A percentile compares a stretch with the other conserved stretches of the same genome.
Conservation (phyloP, 441 rosid species). For the Breynia disticha region DNA sequence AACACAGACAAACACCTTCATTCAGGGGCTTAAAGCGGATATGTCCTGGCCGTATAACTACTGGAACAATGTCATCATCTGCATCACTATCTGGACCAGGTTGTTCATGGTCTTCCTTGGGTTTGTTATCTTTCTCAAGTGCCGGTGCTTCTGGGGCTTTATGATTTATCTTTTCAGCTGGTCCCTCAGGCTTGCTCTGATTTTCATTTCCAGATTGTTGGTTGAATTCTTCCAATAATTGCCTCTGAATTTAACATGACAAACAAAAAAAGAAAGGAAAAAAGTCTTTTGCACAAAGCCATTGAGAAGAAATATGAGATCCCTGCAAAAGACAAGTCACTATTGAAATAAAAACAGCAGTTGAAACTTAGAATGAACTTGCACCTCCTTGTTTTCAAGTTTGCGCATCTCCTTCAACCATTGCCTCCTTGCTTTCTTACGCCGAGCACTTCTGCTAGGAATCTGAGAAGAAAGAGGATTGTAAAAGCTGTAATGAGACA, state of each 20-base stretch:
- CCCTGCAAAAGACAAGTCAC: neutral
- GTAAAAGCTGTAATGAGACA: conserved; percentile 14
- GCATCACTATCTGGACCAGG: conserved; percentile 28
- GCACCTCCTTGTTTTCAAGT: conserved; percentile 64
- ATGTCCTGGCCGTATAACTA: conserved; percentile 85
- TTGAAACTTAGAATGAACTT: neutral
- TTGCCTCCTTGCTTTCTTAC: conserved; percentile 74
- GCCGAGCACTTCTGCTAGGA: conserved; percentile 87
- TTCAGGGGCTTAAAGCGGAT: conserved; percentile 68
- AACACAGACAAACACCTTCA: conserved; percentile 32
- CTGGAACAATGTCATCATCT: conserved; percentile 50
- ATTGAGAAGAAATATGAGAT: neutral
- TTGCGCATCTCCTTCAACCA: conserved; percentile 54
- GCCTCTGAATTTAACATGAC: conserved; percentile 15
- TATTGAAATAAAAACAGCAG: neutral
- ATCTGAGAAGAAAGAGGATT: conserved; percentile 28
- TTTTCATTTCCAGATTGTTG: conserved; percentile 29
- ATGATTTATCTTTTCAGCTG: conserved; percentile 10
- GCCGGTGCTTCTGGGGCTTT: conserved; percentile 11
- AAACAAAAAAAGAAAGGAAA: neutral
- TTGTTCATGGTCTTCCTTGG: conserved; percentile 17
- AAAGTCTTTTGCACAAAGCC: neutral
- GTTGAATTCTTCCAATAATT: conserved; percentile 21
- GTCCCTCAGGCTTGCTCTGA: conserved; percentile 20
- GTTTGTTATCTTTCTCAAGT: conserved; percentile 12